Evolutionary conservation across 768 basidiomycete species (phyloP).

Genomic region (Mycena amicta): DNA sequence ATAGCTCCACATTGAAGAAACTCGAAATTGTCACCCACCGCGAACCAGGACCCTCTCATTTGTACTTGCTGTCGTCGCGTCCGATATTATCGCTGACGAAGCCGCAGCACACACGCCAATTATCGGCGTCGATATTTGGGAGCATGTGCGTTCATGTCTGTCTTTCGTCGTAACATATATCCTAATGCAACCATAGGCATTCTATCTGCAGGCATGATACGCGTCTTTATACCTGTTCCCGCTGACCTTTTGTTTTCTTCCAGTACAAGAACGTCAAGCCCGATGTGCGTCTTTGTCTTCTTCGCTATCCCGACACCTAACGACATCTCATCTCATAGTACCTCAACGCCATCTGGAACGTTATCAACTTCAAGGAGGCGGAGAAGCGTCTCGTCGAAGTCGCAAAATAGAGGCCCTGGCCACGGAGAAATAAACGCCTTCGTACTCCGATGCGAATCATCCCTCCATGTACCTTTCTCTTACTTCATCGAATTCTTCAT

Average conservation of each 20-base stretch:
- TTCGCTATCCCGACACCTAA: too few species aligned
- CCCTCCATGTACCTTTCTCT: too few species aligned
- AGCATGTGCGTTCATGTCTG: conserved; percentile 61
- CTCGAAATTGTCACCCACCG: conserved; percentile 91
- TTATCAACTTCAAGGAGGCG: conserved; percentile 95
- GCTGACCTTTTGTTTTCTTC: too few species aligned
- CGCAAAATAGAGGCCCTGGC: conserved; percentile 29
- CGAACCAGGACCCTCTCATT: conserved; percentile 92
- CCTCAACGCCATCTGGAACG: conserved; percentile 92
- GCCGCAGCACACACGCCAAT: conserved; percentile 78
- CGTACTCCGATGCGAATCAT: too few species aligned
- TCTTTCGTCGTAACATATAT: conserved; percentile 13
- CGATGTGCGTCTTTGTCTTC: conserved; percentile 61
- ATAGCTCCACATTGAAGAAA: conserved; percentile 62
- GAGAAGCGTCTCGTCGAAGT: conserved; percentile 56
- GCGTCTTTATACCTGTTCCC: too few species aligned
- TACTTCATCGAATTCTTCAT: too few species aligned
- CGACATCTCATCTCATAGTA: conserved; percentile 64
- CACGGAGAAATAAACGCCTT: too few species aligned
- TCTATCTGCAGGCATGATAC: conserved; percentile 58
- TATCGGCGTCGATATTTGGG: conserved; percentile 97
- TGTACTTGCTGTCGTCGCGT: conserved; percentile 29
- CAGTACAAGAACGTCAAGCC: conserved; percentile 93
- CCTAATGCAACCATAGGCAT: conserved; percentile 58
- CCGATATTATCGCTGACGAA: conserved; percentile 6